Evolutionary conservation across 2,329 filamentous ascomycete genomes (phyloP).

Genomic region (Claviceps paspali): DNA sequence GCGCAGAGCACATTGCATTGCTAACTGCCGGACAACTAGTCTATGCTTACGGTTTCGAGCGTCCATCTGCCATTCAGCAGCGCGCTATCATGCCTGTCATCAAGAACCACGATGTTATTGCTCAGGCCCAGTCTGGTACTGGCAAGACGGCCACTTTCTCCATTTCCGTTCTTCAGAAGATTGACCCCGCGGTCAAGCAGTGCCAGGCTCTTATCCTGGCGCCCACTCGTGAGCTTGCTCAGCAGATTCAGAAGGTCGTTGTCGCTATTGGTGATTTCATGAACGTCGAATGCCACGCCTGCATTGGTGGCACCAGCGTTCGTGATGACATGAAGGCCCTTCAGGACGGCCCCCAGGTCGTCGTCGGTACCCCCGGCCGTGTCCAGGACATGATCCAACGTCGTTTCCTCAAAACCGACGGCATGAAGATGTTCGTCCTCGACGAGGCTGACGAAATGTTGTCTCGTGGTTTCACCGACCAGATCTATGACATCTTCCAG

Average conservation of each 20-base stretch:
- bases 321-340: constrained; percentile 98
- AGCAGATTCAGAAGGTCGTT: constrained; percentile 99
- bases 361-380: constrained; percentile 95
- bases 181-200: constrained; percentile 85
- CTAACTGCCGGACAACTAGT: constrained; percentile 28
- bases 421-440: constrained; percentile 99
- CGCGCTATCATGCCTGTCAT: constrained; percentile 99
- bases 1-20: background rate
- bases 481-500: constrained; percentile 99
- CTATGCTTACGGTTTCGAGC: constrained; percentile 99
- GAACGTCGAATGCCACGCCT: constrained; percentile 97
- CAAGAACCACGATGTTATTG: constrained; percentile 99
- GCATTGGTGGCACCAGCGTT: constrained; percentile 96
- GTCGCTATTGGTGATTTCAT: constrained; percentile 99
- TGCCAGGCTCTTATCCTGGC: constrained; percentile 98
- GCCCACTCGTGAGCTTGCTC: constrained; percentile 93
- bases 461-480: constrained; percentile 98
- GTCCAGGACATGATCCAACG: constrained; percentile 99
- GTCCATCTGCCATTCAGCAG: constrained; percentile 98
- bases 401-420: constrained; percentile 88
- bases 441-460: constrained; percentile 99
- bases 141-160: constrained; percentile 99
- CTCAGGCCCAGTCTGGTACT: constrained; percentile 98
- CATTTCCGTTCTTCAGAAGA: constrained; percentile 97
- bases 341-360: constrained; percentile 87